These are phyloP conservation scores for Discostella stelligeroides DNA, from an alignment of 108 stramenopile genomes.

Conservation along the genomic window DNA sequence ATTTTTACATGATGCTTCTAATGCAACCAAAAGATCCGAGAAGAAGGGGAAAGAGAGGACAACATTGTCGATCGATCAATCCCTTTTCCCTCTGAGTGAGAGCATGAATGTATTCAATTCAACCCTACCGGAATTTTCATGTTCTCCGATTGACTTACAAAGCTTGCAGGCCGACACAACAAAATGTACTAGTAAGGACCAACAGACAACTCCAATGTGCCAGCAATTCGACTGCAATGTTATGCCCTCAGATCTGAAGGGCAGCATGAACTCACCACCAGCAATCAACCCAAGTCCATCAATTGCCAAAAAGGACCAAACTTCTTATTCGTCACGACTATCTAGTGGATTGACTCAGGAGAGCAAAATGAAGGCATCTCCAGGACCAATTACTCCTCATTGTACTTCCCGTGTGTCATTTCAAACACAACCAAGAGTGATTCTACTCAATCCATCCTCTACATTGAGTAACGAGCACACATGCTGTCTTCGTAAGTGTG, in stretches of 20 bases:
- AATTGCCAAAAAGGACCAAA: background rate
- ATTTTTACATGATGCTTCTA: no score
- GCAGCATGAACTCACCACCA: background rate
- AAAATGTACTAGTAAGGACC: background rate
- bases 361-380: no score
- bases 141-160: constrained; percentile 13
- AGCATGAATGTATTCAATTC: background rate
- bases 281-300: background rate
- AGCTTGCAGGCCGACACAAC: constrained; percentile 2
- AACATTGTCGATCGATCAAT: constrained; percentile 4
- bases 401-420: constrained; percentile 32
- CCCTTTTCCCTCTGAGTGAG: background rate
- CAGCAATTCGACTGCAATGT: background rate
- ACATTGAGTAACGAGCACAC: constrained; percentile 22
- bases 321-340: background rate
- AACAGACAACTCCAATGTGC: background rate
- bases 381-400: constrained; percentile 10
- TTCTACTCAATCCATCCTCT: constrained; percentile 37
- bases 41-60: background rate
- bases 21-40: background rate
- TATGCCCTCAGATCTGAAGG: background rate
- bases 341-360: background rate
- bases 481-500: constrained; percentile 28
- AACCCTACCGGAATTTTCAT: background rate
- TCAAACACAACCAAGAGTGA: constrained; percentile 24